Evolutionary conservation across 2,329 filamentous ascomycete species (phyloP), one percentile per base, ranked within the genome.

Genomic region (Incumbomyces delicatus): DNA sequence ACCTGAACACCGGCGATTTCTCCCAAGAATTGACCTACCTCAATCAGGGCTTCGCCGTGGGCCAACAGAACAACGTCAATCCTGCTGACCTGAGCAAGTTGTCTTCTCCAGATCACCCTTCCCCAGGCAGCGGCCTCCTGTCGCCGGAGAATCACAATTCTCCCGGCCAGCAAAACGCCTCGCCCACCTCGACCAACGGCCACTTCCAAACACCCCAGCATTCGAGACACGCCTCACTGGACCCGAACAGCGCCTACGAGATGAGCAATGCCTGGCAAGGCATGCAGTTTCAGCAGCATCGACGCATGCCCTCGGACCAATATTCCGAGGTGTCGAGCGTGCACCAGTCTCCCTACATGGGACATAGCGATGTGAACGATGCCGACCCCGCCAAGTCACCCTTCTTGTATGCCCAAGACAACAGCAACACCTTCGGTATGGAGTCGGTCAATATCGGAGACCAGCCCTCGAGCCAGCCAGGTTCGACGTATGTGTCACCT

Each of bases 271-370:
- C 83, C 51, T 83, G 80, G 79, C 64, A 67, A 48, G 69, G 71
- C 30, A 67, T 74, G 60, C 63, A 72, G 50, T 95, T 94, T 60
- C 83, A 86, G 55, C 74, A 78, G n/a, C 90, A 95, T 62, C 78
- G 88, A 57, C 80, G 89, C 59, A 81, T 79, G 32, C 85, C 87
- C 1, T 95, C 89, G n/a, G 90, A 95, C 57, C 87, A 83, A 59
- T 29, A 32, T n/a, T 95, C 88, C 2, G 90, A 95, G 56, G 82
- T 95, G 5, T 95, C 78, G 4, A 94, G 87, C 14, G 85, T 82
- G 13, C 81, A 85, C 17, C 85, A 82, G 18, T 95, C 90, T 14
- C 90, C 90, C 2, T 87, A 87, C 60, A 68, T 95, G 48, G 77
- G 76, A 22, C 83, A 83, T 55, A 76, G 84, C 50, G 89, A 95